Conservation (phyloP, 495 filamentous ascomycete genomes). For the Penicilliopsis zonata region DNA sequence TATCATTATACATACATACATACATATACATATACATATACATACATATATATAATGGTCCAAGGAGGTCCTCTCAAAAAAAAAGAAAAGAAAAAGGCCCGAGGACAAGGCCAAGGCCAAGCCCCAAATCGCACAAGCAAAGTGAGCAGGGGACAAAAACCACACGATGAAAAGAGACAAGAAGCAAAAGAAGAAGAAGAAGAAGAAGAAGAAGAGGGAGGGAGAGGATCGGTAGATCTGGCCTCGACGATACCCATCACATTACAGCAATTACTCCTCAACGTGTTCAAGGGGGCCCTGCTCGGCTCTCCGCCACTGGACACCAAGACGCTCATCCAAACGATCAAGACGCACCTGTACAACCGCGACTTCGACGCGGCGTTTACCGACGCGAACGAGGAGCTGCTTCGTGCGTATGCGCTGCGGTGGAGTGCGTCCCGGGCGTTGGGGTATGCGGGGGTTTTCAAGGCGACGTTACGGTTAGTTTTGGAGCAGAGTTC, state of each 20-base stretch:
- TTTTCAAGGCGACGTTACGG: conserved; percentile 39
- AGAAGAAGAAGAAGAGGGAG: conserved; percentile 9
- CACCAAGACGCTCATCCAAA: conserved; percentile 50
- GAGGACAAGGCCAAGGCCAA: not conserved
- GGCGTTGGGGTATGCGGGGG: conserved; percentile 62
- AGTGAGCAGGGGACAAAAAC: conserved; percentile 4
- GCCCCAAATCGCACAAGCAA: conserved; percentile 1
- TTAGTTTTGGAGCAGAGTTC: conserved; percentile 21
- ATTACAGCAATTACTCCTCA: conserved; percentile 63
- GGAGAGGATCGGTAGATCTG: too few relatives aligned
- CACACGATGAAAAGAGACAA: conserved; percentile 1
- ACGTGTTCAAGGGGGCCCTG: conserved; percentile 61
- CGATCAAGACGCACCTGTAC: conserved; percentile 72
- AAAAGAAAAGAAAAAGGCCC: not conserved
- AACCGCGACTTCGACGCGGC: conserved; percentile 72
- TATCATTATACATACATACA: too few relatives aligned
- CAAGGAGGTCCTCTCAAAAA: too few relatives aligned
- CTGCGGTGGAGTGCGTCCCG: conserved; percentile 76
- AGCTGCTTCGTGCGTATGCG: conserved; percentile 67
- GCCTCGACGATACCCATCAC: conserved; percentile 27
- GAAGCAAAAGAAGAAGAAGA: conserved; percentile 4
- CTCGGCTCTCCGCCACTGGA: conserved; percentile 17
- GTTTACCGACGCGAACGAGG: conserved; percentile 50
- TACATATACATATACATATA: too few relatives aligned
- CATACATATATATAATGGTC: too few relatives aligned